Evolutionary conservation across 176 grass and related monocot genomes (phyloP), one percentile per base, ranked within the genome.

Genomic region (Lolium rigidum): DNA sequence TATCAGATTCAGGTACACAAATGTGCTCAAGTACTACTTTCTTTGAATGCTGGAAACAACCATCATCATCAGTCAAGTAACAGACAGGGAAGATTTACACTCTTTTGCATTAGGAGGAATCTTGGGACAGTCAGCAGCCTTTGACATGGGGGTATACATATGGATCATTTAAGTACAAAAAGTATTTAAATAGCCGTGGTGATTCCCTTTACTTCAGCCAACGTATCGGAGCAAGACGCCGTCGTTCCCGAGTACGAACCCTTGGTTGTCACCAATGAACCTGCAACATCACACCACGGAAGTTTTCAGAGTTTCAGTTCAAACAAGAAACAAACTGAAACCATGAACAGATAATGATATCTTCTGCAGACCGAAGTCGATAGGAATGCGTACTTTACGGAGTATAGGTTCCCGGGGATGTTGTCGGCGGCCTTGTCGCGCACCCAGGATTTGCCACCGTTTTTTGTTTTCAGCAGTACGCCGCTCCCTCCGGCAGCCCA

Each of bases 401-500:
- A 92, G 86, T 99, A 99, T 13, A 99, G 94, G 80, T 94, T 94
- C n/a, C 90, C 88, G 8, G 94, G 90, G 54, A 99, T 99, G 80
- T 91, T 94, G 80, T 98, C 97, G 2, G 97, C 94, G 4, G 97
- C 94, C 88, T 95, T 99, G 75, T 99, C 94, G 10, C 97, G 92
- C 69, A 93, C 79, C 97, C 97, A 98, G n/a, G 35, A 90, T 80
- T 94, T 98, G 18, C 94, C 94, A 2, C 94, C 97, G 49, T 98
- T 96, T 50, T 80, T 91, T 28, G 94, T 96, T 82, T 94, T 94
- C 46, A 95, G 79, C 79, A 98, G 48, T 10, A 98, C 82, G 17
- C 94, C 97, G 21, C 92, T 98, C 41, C 94, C 97, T 47, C 97
- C 97, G 3, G 97, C 97, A 41, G 97, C 97, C 94, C 97, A 96